Evolutionary conservation across 2,329 filamentous ascomycete species (phyloP), one percentile per base, ranked within the genome.

Genomic region (Colletotrichum caudatum): DNA sequence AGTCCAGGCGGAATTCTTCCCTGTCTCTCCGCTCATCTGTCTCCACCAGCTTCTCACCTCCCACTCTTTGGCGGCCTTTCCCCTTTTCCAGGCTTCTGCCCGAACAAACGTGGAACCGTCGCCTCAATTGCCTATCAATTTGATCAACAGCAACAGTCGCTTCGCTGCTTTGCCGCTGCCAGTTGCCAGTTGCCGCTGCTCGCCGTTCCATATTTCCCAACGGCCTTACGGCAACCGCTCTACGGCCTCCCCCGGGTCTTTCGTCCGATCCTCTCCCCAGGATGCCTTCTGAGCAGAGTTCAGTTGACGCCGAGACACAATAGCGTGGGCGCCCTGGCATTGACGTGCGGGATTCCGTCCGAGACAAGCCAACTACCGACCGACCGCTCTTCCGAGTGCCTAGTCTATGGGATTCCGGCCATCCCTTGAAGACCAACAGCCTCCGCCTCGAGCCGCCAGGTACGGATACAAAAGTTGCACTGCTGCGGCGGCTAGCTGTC

Each of bases 261-360:
- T 54, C 69, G n/a, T 69, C 69, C 39, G 53, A 68, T 14, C 37
- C 39, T 1, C 5, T 41, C 58, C 37, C 46, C 48, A 26, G 33
- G 37, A 50, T 56, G 41, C 35, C n/a, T 53, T 46, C 37, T n/a
- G 39, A 59, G 18, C 69, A 63, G 53, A 51, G 46, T 63, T 59
- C 59, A 59, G 53, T 63, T 64, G 64, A 59, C 46, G 59, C 69
- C 59, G 64, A 71, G 58, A 63, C 69, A 63, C 14, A 33, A 64
- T 59, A 53, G 69, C 53, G 64, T 65, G 37, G 51, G 33, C 64
- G 64, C 41, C 54, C 68, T 63, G 41, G 20, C 53, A n/a, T 51
- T 59, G 69, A 71, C 69, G 44, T 53, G 58, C 53, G 64, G 64
- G 37, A 59, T 46, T 41, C 18, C 3, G 64, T 59, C 58, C 64